Base-by-base conservation (phyloP, 257 asterid species). In the Knoxia roxburghii region DNA sequence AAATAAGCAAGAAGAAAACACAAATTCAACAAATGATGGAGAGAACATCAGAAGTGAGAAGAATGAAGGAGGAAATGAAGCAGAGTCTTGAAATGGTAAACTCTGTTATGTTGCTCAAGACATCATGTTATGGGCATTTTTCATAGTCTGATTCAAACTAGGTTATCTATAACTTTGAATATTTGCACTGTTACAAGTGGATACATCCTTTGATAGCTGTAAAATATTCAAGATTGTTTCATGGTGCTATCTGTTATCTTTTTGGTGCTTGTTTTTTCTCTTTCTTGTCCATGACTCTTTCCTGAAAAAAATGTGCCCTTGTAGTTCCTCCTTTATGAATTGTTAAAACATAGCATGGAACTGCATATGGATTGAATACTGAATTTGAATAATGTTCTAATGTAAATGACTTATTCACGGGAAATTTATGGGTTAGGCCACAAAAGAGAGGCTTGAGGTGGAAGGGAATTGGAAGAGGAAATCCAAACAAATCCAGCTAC, bases 31-130 rank as follows among this genome's bases (percentile, higher is more conserved):
- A 58, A 68, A 78, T 88, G 85, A 64, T 83, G 83, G 96, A 80
- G 37, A 85, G 60, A 79, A 79, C 97, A 67, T 80, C 86, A 48
- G 88, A 94, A 86, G 88, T 82, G 60, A 82, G 85, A 80, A 85
- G 84, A 80, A 78, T 67, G 91, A 84, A 76, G 75, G 90, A 79
- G 39, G 91, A 86, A 41, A 71, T 88, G 80, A 58, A 79, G 71
- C 84, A 88, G 40, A 80, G 68, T 65, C 77, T 70, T 70, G 78
- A 92, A 40, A 78, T 71, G 89, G 98, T 92, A 87, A 60, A 21
- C 71, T 77, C 29, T 39, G 9, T 51, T 29, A 21, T 33, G n/a
- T 10, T 33, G 11, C 46, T 3, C 43, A 57, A 6, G 43, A 32
- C 23, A 56, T 56, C 37, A 18, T 29, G 41, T 20, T 56, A 13